Evolutionary conservation across 75 land plant genomes (phyloP), one percentile per base, ranked within the genome.

Genomic region (Azolla pinnata): DNA sequence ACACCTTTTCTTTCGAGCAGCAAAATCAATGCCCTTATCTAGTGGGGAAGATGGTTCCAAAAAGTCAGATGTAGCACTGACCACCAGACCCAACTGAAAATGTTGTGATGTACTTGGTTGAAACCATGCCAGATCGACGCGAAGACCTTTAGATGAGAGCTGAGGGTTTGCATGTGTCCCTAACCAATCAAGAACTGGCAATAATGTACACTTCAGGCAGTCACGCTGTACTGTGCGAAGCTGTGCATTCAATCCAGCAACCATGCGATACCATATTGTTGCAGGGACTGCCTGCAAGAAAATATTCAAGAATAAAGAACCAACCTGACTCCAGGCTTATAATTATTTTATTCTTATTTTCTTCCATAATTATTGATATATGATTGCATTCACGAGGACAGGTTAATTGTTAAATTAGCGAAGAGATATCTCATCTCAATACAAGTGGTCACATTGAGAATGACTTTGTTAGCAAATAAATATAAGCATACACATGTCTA

Each of bases 191-290:
- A 85, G 46, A 5, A 95, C 83, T 31, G 90, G 85, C 31, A 72
- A 33, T 46, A 95, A 77, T 56, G 78, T 75, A 48, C 29, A 33
- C 49, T 72, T 74, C 0, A 88, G 69, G 42, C 76, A 68, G 19
- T 90, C 99, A 52, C 77, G 74, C 20, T 83, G 80, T 29, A 81
- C 96, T 44, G 83, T 64, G 10, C 96, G 87, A 57, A 95, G 65
- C 19, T 86, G 87, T 24, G 96, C 99, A 83, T 95, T 95, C 57
- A 95, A 52, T 53, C 99, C 96, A 71, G 90, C 96, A 32, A 89
- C 96, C 49, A 95, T 26, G 19, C 99, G 68, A 62, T 89, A 95
- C 99, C 99, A 95, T 49, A 79, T 77, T 1, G 99, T 95, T 50
- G 96, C 80, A 29, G 99, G 96, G 5, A 89, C 79, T 30, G 81